Evolutionary conservation across 2,329 filamentous ascomycete species (phyloP).

Genomic region (Aphanoascus verrucosus): DNA sequence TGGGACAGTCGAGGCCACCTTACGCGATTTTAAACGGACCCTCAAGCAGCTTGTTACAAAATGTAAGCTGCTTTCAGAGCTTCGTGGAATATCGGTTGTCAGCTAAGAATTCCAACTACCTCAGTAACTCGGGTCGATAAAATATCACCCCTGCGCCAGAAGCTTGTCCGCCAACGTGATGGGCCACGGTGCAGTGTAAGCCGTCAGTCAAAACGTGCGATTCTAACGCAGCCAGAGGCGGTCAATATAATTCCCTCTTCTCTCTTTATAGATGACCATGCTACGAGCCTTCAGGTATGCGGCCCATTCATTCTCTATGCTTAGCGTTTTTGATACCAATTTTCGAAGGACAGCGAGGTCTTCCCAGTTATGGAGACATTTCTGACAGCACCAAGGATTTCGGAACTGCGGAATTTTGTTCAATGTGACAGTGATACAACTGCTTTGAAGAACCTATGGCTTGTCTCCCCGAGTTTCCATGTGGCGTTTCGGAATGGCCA

Average conservation of each 20-base stretch:
- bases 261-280: neutral
- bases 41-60: neutral
- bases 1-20: neutral
- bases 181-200: neutral
- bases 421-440: neutral
- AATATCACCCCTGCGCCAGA: neutral
- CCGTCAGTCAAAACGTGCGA: neutral
- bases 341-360: neutral
- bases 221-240: neutral
- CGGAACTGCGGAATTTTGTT: neutral
- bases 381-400: conserved; percentile 2
- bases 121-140: neutral
- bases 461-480: conserved; percentile 10
- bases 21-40: neutral
- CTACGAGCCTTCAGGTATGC: neutral
- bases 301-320: neutral
- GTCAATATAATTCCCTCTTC: conserved; percentile 3
- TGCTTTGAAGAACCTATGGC: conserved; percentile 11
- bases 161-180: neutral
- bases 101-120: neutral
- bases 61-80: neutral
- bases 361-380: conserved; percentile 4
- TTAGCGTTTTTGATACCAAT: neutral
- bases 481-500: conserved; percentile 12
- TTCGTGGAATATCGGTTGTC: neutral